Evolutionary conservation across 352 stramenopile genomes (phyloP), one percentile per base, ranked within the genome.

Genomic region (Plasmopara muralis): DNA sequence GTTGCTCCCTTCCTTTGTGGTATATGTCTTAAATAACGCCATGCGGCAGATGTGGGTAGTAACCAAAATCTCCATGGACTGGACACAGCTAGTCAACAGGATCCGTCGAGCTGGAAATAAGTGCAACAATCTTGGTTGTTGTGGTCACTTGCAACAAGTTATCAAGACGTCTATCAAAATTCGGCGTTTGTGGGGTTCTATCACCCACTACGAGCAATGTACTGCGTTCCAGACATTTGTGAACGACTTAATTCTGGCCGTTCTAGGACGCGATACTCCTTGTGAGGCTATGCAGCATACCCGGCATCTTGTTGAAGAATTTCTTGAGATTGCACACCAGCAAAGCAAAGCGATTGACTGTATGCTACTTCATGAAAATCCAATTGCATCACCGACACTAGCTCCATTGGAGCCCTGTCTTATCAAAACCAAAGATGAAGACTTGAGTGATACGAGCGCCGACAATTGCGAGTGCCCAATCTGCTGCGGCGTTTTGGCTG

Each of bases 1-100:
- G 41, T 65, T 38, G 20, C 55, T 31, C 4, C 30, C 53, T 34
- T 54, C 72, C 45, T 83, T 87, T 28, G 77, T 93, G 16, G 28
- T 89, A 13, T 93, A 87, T 62, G 72, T 93, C 43, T 85, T 72
- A n/a, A 76, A 93, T 62, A 70, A 61, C 40, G 60, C 76, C 29
- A 65, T 84, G 47, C 64, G 60, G 40, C 72, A 83, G 53, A 87
- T 85, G 44, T 92, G 77, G 77, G 78, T 89, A 33, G 47, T 89
- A 47, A 53, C 45, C 44, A 90, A 88, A 52, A 68, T 66, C 6
- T 70, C 64, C 1, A 49, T 18, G 46, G 74, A 89, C 38, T 67
- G 79, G 51, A 35, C 67, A 9, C 54, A 68, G 30, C 64, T 90
- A 9, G 70, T 74, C 54, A 68, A 68, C 16, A 50, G 18, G 12